Evolutionary conservation across 768 basidiomycete species (phyloP), one percentile per base, ranked within the genome.

Genomic region (Dacryopinax primogenitus): DNA sequence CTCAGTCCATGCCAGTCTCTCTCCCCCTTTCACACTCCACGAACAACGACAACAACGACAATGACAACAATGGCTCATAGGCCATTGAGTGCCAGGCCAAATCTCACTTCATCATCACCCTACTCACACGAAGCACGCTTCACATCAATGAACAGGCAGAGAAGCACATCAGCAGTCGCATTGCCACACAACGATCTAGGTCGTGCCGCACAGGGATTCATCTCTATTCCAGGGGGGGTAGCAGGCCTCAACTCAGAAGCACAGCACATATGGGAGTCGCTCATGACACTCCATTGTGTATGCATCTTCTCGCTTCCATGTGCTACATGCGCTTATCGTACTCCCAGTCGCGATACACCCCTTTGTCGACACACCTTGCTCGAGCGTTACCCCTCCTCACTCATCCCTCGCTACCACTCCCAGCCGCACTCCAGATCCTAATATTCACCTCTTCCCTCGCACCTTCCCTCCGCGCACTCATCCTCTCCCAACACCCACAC

Each of bases 251-350:
- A 58, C 18, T 58, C 51, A 9, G 51, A 58, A 30, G 51, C 51
- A 32, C 51, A 58, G 51, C 51, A 32, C 13, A 58, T 58, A 11
- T 58, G 51, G 51, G 51, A 58, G 51, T 58, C 51, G 26, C 21
- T 58, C 26, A 58, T 58, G 51, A 58, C 51, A 58, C 32, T 58
- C 15, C 51, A 58, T 30, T 58, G 51, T 30, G 51, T 58, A 32
- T 18, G 51, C 18, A 28, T 30, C 2, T 18, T 9, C 3, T 7
- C 51, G 15, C 11, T 28, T 32, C 26, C 26, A 28, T 13, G 26
- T 30, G 18, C 13, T 18, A 44, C n/a, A 18, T 18, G 23, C 23
- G 41, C 41, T 44, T 6, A 44, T 44, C 41, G 4, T 6, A 3
- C 51, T 13, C 26, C n/a, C 21, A 58, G 51, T 58, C 51, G 3